Base-by-base conservation (phyloP, 176 grass and related monocot genomes). In the Cenchrus americanus region DNA sequence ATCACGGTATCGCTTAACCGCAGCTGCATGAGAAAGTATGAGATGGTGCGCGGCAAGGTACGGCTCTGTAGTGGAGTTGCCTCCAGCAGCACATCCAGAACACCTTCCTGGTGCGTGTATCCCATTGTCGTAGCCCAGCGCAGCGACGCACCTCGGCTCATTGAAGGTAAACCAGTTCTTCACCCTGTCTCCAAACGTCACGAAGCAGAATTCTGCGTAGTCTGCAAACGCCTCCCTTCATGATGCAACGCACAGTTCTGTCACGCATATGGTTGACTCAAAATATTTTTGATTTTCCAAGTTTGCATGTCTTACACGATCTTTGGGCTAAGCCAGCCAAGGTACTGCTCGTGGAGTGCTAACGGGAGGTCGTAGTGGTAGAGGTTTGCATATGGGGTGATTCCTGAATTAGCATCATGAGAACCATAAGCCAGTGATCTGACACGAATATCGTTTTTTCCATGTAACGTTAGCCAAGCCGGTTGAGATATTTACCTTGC, bases 141-240 rank as follows among this genome's bases (percentile, higher is more conserved):
- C 92, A 18, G 95, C 89, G 0, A 93, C 92, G 3, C 81, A 83
- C 62, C 95, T 94, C 0, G 95, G 95, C 76, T 98, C 95, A 10
- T 98, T 98, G 80, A 98, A 94, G 48, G 95, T 98, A 19, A 98
- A 93, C 92, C 95, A 93, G 71, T 98, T 88, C 72, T 98, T 95
- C 66, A 98, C 95, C 71, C 95, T 92, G 22, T 98, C 90, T 0
- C 95, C 95, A 0, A 84, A 98, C 5, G 68, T 78, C 80, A 91
- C 88, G 87, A 98, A 95, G 80, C 95, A 98, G 60, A 94, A 98
- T 0, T 95, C 95, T 2, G 92, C 90, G 5, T 91, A 95, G 62
- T 93, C 77, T 13, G 90, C 95, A 73, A 90, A 98, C 6, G 85
- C 88, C 22, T 91, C 82, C 13, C 95, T 97, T 80, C 64, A 73